phyloP scores from a whole-genome alignment of 164 flowering plant genomes.

The Tinospora cordifolia region DNA sequence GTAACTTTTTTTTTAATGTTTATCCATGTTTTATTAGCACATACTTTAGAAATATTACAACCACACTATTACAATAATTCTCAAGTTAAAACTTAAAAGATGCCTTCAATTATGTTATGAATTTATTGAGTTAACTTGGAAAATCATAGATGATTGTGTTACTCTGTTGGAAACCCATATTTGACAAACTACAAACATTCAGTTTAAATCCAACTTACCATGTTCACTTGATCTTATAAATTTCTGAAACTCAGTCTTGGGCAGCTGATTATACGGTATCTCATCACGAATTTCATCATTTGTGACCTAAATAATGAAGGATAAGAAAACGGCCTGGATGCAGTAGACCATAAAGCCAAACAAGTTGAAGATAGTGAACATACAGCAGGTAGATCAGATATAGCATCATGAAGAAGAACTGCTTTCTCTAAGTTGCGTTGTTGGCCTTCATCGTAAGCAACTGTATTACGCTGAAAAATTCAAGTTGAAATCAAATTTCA shows the following conservation, averaged over 20 bases:
- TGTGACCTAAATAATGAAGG: slow-evolving; percentile 25
- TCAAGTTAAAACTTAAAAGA: no score
- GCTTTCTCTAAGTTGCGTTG: slow-evolving; percentile 33
- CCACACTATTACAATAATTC: no score
- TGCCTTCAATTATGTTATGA: no score
- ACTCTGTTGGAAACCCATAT: no score
- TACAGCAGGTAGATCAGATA: slow-evolving; percentile 60
- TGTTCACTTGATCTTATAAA: slow-evolving; percentile 36
- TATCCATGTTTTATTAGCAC: no score
- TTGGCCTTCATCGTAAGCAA: slow-evolving; percentile 57
- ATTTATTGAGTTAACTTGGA: no score
- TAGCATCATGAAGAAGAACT: slow-evolving; percentile 42
- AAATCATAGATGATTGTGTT: no score
- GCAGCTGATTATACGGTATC: slow-evolving; percentile 34
- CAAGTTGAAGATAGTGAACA: slow-evolving; percentile 7
- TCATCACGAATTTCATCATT: slow-evolving; percentile 38
- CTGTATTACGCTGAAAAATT: slow-evolving; percentile 39
- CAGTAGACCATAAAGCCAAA: slow-evolving; percentile 7
- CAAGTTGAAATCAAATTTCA: neutral
- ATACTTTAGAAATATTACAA: no score
- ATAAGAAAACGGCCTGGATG: slow-evolving; percentile 1
- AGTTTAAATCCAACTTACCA: slow-evolving; percentile 25
- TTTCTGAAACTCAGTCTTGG: slow-evolving; percentile 51
- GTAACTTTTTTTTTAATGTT: no score
- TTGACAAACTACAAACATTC: neutral